phyloP scores from a whole-genome alignment of 495 filamentous ascomycete genomes.

The Penicillium alfredii region DNA sequence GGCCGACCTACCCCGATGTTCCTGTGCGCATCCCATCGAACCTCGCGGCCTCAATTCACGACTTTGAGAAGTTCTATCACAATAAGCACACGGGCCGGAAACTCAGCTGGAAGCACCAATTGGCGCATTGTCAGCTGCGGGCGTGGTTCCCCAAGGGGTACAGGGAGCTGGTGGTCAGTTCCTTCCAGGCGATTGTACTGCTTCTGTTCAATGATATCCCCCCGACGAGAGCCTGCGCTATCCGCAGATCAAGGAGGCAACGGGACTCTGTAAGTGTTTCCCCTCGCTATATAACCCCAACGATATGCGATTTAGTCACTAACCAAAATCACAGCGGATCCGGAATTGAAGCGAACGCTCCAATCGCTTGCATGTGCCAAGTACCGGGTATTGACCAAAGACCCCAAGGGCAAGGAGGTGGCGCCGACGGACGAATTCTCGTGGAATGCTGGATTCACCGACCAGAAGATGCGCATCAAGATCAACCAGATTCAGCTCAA shows the following conservation, averaged over 20 bases:
- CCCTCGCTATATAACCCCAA: conserved; percentile 14
- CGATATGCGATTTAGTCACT: conserved; percentile 12
- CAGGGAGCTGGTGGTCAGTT: conserved; percentile 82
- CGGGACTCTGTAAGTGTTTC: conserved; percentile 53
- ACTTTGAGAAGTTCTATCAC: conserved; percentile 78
- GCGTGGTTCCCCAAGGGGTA: conserved; percentile 69
- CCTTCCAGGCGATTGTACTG: conserved; percentile 86
- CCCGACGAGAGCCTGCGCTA: conserved; percentile 55
- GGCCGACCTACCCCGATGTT: conserved; percentile 86
- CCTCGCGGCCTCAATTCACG: conserved; percentile 58
- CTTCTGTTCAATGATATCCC: conserved; percentile 80
- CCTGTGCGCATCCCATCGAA: conserved; percentile 67
- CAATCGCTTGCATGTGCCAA: conserved; percentile 92
- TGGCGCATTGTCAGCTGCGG: conserved; percentile 78
- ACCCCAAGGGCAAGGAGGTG: conserved; percentile 79
- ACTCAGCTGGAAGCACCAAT: conserved; percentile 84
- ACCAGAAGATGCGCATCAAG: conserved; percentile 87
- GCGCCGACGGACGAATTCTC: conserved; percentile 69
- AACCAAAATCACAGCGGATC: conserved; percentile 45
- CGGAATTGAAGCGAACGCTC: conserved; percentile 79
- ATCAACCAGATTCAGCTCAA: conserved; percentile 98
- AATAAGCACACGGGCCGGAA: conserved; percentile 80
- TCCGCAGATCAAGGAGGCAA: conserved; percentile 59
- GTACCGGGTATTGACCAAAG: conserved; percentile 77
- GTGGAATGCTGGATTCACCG: conserved; percentile 68